These are phyloP conservation scores for Fusarium tjaetaba DNA, from an alignment of 2,329 filamentous ascomycete species.

Conservation along the genomic window DNA sequence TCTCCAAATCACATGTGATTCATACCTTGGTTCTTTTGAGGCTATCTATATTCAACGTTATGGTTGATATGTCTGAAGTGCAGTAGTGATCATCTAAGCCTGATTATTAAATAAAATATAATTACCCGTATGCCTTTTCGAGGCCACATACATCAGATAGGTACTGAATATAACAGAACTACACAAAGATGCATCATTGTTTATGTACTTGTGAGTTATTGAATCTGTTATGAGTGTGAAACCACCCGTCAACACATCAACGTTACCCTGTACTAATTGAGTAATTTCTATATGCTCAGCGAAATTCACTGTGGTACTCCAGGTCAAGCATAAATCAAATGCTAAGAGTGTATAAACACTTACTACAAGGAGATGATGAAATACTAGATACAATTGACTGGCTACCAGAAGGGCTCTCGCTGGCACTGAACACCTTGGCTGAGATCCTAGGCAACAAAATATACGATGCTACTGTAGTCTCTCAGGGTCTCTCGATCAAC, in stretches of 20 bases:
- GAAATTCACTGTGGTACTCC: neutral
- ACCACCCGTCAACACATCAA: neutral
- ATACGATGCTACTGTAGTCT: fast-evolving
- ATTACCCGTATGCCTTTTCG: neutral
- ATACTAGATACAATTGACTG: neutral
- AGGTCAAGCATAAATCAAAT: neutral
- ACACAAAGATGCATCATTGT: neutral
- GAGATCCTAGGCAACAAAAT: neutral
- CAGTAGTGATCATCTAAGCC: no score
- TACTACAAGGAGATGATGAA: no score
- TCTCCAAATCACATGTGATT: neutral
- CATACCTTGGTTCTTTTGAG: neutral
- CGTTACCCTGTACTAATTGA: neutral
- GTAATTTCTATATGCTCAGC: no score
- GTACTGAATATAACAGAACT: neutral
- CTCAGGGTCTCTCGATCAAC: neutral
- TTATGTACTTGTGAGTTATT: neutral
- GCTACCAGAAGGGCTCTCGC: neutral
- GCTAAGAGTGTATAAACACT: neutral
- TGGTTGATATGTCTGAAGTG: neutral
- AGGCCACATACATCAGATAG: neutral
- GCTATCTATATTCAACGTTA: neutral
- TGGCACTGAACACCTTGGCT: neutral
- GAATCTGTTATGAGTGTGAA: neutral
- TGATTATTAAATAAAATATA: neutral